Evolutionary conservation across 441 rosid genomes (phyloP).

Genomic region (Theobroma grandiflorum): DNA sequence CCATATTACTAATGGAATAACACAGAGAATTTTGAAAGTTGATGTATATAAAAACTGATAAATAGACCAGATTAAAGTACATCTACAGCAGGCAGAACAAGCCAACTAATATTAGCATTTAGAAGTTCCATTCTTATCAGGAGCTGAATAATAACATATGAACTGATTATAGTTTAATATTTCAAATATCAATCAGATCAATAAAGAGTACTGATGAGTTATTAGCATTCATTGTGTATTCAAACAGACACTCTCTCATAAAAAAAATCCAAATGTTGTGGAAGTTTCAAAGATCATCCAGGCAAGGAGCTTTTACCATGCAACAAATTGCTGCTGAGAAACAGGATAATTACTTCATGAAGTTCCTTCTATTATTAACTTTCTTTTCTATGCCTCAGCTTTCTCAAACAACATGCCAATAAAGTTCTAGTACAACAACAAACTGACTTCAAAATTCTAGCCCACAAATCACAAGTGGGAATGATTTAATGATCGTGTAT

Average conservation of each 20-base stretch:
- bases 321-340: neutral
- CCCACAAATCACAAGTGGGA: neutral
- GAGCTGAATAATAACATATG: neutral
- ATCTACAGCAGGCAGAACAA: conserved; percentile 6
- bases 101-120: neutral
- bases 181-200: neutral
- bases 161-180: neutral
- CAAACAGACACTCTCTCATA: conserved; percentile 16
- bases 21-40: conserved; percentile 13
- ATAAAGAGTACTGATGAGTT: neutral
- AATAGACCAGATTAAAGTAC: neutral
- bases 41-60: neutral
- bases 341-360: neutral
- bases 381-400: neutral
- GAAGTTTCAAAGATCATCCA: conserved; percentile 6
- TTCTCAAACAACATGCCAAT: neutral
- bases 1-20: conserved; percentile 26
- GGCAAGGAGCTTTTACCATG: neutral
- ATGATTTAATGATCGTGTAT: neutral
- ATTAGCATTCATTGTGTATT: neutral
- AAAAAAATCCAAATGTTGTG: neutral
- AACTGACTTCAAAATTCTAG: conserved; percentile 14
- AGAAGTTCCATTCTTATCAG: neutral
- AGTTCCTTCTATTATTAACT: neutral
- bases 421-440: neutral